A percentile compares a stretch with the other conserved stretches of the same genome.
Conservation (phyloP, 148 eudicot genomes). For the Silene latifolia region DNA sequence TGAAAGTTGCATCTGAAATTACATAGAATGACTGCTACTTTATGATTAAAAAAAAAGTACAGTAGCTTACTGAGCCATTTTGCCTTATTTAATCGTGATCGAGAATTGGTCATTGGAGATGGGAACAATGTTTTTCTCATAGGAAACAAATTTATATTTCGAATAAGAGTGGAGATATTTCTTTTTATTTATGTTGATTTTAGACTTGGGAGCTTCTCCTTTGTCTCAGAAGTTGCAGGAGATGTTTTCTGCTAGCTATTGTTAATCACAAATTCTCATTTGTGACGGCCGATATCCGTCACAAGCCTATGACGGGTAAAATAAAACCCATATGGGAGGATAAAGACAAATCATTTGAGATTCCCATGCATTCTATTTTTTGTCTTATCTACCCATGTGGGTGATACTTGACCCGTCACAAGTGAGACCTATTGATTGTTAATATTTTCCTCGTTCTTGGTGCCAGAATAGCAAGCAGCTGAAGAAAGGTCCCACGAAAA, state of each 20-base stretch:
- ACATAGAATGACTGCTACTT: not conserved
- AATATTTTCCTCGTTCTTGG: conserved; percentile 15
- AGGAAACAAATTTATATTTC: not conserved
- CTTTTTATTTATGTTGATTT: not conserved
- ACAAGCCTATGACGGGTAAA: too few species aligned
- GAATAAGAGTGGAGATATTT: not conserved
- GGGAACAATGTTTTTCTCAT: not conserved
- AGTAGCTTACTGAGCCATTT: not conserved
- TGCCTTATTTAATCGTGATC: not conserved
- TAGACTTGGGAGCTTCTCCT: not conserved
- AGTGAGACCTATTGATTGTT: too few species aligned
- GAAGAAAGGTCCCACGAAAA: conserved; percentile 34
- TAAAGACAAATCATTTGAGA: too few species aligned
- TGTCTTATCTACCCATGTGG: too few species aligned
- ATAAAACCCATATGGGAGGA: too few species aligned
- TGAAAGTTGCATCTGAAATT: not conserved
- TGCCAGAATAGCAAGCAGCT: conserved; percentile 47
- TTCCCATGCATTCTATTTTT: too few species aligned
- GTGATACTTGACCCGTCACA: too few species aligned
- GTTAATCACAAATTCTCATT: too few species aligned
- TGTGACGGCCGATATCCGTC: too few species aligned
- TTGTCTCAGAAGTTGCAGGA: not conserved
- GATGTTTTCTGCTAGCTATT: not conserved
- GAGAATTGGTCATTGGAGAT: not conserved
- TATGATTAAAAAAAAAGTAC: not conserved